Evolutionary conservation across 1,284 basidiomycete genomes (phyloP).

Genomic region (Leccinum fuscescens): DNA sequence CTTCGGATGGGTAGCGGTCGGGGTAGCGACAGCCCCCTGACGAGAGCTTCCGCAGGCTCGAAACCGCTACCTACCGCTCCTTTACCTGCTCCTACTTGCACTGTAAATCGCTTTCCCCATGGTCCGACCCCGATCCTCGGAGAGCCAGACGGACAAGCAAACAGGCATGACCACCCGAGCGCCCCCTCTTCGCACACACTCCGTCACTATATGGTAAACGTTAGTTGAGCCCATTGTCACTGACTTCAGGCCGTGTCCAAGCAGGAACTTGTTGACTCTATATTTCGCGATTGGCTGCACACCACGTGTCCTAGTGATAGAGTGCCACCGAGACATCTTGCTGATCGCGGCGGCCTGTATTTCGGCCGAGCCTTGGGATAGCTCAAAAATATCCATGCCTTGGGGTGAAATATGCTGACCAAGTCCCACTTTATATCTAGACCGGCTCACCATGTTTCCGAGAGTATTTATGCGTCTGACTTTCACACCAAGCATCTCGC

Average conservation of each 20-base stretch:
- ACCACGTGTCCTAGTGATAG: background rate
- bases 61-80: too few relatives aligned
- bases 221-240: background rate
- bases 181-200: background rate
- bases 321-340: background rate
- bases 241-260: background rate
- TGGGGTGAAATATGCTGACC: background rate
- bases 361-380: background rate
- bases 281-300: background rate
- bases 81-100: too few relatives aligned
- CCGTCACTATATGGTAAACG: background rate
- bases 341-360: background rate
- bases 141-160: background rate
- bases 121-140: background rate
- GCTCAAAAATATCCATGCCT: background rate
- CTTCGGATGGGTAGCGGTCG: background rate
- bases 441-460: background rate
- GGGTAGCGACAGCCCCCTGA: background rate
- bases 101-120: background rate
- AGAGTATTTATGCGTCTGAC: slow-evolving; percentile 12
- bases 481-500: background rate
- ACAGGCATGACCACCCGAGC: background rate
- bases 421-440: background rate
- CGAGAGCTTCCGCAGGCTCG: background rate
- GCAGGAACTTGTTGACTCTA: background rate